phyloP scores from a whole-genome alignment of 306 rosid species.

The cucumber (Cucumis sativus) region DNA sequence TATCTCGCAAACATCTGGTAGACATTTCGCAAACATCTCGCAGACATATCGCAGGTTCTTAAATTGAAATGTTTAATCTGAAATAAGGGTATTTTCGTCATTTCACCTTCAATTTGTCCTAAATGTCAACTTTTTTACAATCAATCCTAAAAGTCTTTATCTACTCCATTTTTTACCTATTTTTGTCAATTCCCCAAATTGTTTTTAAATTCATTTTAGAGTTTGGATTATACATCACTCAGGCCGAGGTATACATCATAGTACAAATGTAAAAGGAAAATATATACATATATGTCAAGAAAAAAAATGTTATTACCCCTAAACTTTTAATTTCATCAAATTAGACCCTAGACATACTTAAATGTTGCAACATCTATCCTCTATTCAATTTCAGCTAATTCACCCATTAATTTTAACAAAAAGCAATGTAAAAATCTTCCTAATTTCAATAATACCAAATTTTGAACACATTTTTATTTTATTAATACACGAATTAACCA shows the following conservation, averaged over 20 bases:
- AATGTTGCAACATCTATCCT: neutral
- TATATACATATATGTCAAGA: no score
- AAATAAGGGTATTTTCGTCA: no score
- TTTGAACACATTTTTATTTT: no score
- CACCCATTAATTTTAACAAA: neutral
- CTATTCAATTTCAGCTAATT: neutral
- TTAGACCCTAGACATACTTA: neutral
- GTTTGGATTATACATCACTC: neutral
- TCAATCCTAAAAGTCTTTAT: no score
- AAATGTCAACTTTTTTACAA: no score
- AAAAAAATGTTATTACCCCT: neutral
- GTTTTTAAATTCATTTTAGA: neutral
- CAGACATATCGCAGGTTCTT: no score
- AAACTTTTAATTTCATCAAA: neutral
- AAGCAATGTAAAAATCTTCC: neutral
- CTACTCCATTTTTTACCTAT: no score
- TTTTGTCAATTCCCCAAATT: no score
- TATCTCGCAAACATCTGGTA: no score
- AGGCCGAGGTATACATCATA: slow-evolving; percentile 1
- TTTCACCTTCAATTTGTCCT: no score
- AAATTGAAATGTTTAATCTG: no score
- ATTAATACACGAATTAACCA: neutral
- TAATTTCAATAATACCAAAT: neutral
- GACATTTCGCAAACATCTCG: no score
- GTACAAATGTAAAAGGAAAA: neutral